Percentiles rank a stretch among this genome's conserved stretches.
These are phyloP conservation scores for Rhodosporidiobolus sp. DNA, from an alignment of 768 basidiomycete species.

Conservation along the genomic window DNA sequence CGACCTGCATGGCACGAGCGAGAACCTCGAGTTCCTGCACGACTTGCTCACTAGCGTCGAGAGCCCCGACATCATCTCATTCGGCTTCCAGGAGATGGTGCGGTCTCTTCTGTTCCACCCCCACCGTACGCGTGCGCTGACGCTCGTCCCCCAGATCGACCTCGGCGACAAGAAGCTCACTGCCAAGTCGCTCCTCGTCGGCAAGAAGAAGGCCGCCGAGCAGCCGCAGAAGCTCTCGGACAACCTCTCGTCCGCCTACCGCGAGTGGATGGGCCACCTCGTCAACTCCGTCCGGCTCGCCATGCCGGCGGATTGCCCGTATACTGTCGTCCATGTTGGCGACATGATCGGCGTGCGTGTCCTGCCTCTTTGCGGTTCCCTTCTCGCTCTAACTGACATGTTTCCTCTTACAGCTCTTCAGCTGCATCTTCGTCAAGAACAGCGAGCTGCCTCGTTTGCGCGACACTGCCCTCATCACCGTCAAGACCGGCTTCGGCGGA, in stretches of 20 bases:
- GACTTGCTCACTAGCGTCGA: slow-evolving; percentile 70
- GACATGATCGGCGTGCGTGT: slow-evolving; percentile 71
- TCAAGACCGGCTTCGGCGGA: slow-evolving; percentile 90
- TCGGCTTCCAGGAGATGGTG: slow-evolving; percentile 86
- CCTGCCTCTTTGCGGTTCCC: not conserved
- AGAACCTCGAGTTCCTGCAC: slow-evolving; percentile 78
- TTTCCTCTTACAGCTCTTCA: slow-evolving; percentile 57
- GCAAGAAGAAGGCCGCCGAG: slow-evolving; percentile 64
- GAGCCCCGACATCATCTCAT: slow-evolving; percentile 79
- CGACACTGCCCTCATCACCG: slow-evolving; percentile 61
- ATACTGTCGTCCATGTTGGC: slow-evolving; percentile 77
- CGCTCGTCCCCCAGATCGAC: slow-evolving; percentile 60
- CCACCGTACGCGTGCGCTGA: not conserved
- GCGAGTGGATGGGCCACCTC: slow-evolving; percentile 81
- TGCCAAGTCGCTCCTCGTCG: slow-evolving; percentile 80
- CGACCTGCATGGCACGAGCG: slow-evolving; percentile 59
- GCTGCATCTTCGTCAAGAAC: slow-evolving; percentile 61
- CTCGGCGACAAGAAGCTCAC: slow-evolving; percentile 88
- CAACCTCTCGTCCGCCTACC: slow-evolving; percentile 81
- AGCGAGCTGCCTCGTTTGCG: slow-evolving; percentile 57
- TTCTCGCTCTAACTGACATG: not conserved
- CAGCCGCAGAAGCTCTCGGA: slow-evolving; percentile 63
- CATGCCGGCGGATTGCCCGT: slow-evolving; percentile 71
- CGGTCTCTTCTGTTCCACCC: not conserved
- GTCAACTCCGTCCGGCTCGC: slow-evolving; percentile 66